phyloP scores from a whole-genome alignment of 2,329 filamentous ascomycete species.

The Aspergillus thermomutatus region DNA sequence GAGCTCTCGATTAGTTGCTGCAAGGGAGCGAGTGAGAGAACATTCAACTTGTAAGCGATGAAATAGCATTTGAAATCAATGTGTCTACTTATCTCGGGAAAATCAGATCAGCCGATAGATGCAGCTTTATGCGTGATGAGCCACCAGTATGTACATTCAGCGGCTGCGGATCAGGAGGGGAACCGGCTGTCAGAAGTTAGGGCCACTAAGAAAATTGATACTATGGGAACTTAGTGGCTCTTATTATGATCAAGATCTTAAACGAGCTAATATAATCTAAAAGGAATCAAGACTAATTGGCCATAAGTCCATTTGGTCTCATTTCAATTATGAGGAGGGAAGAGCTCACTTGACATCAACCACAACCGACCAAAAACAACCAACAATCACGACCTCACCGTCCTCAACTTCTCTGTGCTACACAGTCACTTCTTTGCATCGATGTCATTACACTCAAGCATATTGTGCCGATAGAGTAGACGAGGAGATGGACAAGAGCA shows the following conservation, averaged over 20 bases:
- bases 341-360: neutral
- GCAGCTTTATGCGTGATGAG: neutral
- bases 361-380: neutral
- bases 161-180: neutral
- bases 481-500: slow-evolving; percentile 8
- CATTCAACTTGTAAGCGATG: too few species aligned
- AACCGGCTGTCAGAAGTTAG: neutral
- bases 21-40: too few species aligned
- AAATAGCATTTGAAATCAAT: neutral
- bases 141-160: neutral
- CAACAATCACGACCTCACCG: neutral
- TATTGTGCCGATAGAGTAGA: neutral
- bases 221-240: too few species aligned
- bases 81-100: neutral
- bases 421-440: neutral
- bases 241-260: neutral
- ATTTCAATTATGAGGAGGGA: neutral
- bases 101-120: neutral
- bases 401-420: fast-evolving
- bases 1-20: too few species aligned
- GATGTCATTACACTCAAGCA: neutral
- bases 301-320: neutral
- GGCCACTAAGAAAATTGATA: too few species aligned
- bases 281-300: neutral
- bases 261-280: neutral